Evolutionary conservation across 192 early-diverging fungal genomes (phyloP).

Genomic region (Endogone sp.): DNA sequence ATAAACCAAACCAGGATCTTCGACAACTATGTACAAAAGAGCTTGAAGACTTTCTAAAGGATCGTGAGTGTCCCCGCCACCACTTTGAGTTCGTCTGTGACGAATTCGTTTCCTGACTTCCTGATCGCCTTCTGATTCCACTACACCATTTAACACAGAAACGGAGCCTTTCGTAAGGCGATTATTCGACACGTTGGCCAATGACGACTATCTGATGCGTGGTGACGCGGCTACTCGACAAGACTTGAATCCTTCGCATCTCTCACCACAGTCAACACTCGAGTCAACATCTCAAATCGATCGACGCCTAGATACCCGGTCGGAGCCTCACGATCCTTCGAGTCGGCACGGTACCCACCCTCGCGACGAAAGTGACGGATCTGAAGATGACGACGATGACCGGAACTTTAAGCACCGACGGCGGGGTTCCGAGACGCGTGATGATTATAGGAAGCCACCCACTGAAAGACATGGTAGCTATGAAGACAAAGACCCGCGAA

Average conservation of each 20-base stretch:
- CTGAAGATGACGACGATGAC: constrained; percentile 66
- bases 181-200: constrained; percentile 50
- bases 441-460: constrained; percentile 25
- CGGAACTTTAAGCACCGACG: constrained; percentile 69
- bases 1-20: constrained; percentile 54
- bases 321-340: not conserved
- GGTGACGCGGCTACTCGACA: not conserved
- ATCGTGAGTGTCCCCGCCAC: constrained; percentile 41
- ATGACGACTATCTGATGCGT: constrained; percentile 36
- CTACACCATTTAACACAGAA: constrained; percentile 44
- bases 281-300: not conserved
- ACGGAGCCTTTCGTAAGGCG: constrained; percentile 59
- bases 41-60: constrained; percentile 72
- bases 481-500: constrained; percentile 21
- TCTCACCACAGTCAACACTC: not conserved
- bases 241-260: not conserved
- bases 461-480: constrained; percentile 13
- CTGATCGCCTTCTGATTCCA: constrained; percentile 3
- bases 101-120: not conserved
- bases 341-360: not conserved
- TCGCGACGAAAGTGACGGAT: constrained; percentile 27
- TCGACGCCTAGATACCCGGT: not conserved
- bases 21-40: constrained; percentile 53
- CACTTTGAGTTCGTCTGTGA: not conserved
- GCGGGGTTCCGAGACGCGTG: constrained; percentile 32